Evolutionary conservation across 2,329 filamentous ascomycete genomes (phyloP).

Genomic region (Penicillium palitans): DNA sequence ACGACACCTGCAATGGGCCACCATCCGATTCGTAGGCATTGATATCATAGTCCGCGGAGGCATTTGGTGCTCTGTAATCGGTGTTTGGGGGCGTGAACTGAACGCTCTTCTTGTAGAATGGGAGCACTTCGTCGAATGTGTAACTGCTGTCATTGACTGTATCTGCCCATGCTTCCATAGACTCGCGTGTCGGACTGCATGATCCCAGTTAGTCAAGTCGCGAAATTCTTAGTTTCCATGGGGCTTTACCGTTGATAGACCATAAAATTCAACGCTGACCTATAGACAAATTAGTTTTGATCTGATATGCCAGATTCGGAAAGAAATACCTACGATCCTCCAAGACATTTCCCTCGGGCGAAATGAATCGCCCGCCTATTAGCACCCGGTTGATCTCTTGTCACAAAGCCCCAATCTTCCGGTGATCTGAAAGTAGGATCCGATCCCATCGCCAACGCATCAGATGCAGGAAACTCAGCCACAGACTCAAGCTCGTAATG

Average conservation of each 20-base stretch:
- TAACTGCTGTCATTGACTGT: constrained; percentile 32
- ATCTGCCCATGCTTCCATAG: constrained; percentile 31
- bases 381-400: constrained; percentile 22
- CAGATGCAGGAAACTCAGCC: constrained; percentile 22
- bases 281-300: not conserved
- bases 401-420: constrained; percentile 31
- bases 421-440: constrained; percentile 19
- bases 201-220: not conserved
- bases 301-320: too few species aligned
- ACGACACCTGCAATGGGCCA: constrained; percentile 46
- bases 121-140: constrained; percentile 26
- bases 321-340: constrained; percentile 26
- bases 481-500: constrained; percentile 29
- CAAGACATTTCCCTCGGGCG: constrained; percentile 31
- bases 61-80: constrained; percentile 24
- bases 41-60: constrained; percentile 23
- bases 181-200: constrained; percentile 21
- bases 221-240: too few species aligned
- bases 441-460: constrained; percentile 24
- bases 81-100: constrained; percentile 30
- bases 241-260: constrained; percentile 30
- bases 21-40: constrained; percentile 30
- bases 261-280: constrained; percentile 33
- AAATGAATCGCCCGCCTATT: constrained; percentile 29
- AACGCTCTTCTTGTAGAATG: constrained; percentile 30